Base-by-base conservation (phyloP, 2,329 filamentous ascomycete species). In the Pseudogymnoascus sp. region DNA sequence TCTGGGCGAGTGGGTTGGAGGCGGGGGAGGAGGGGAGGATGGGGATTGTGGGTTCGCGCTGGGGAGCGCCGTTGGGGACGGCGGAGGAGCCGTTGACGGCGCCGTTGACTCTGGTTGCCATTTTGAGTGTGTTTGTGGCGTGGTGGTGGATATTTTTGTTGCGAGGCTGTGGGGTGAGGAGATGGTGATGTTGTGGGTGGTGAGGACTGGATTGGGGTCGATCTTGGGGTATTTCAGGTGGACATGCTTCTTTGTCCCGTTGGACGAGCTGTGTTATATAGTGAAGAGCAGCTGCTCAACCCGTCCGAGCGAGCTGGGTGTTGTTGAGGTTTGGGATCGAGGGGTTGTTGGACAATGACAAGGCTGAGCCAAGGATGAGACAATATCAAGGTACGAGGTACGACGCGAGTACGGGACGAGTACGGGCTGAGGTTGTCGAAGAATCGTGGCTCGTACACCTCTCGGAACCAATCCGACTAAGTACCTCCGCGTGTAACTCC, bases 1-100 rank as follows among this genome's bases (percentile, higher is more conserved):
- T 36, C 45, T 61, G 57, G 36, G 61, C 60, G 47, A 29, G 61
- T 45, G 11, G 34, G 29, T 39, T 62, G 4, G 23, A 26, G 23
- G 18, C 5, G 18, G 40, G 40, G 40, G 40, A 45, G 18, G 40
- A 45, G 18, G 42, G 18, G 21, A 47, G 18, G 21, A 47, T 47
- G 18, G 42, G 42, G 42, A 47, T 47, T 6, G 42, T 47, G 18
- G 42, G 42, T 47, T 47, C 42, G 11, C 21, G 42, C 21, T 47
- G 42, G 26, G 23, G 11, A 18, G 16, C n/a, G 31, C 62, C 14
- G 60, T 62, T 61, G 42, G 39, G 47, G 45, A 39, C 40, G 64
- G 60, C 36, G 54, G 36, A 47, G 61, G 60, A 63, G 60, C 60
- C 64, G 39, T 65, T 65, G 31, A 57, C 42, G 14, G 66, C 62